Base-by-base conservation (phyloP, 2,329 filamentous ascomycete genomes). In the Claviceps quebecensis region DNA sequence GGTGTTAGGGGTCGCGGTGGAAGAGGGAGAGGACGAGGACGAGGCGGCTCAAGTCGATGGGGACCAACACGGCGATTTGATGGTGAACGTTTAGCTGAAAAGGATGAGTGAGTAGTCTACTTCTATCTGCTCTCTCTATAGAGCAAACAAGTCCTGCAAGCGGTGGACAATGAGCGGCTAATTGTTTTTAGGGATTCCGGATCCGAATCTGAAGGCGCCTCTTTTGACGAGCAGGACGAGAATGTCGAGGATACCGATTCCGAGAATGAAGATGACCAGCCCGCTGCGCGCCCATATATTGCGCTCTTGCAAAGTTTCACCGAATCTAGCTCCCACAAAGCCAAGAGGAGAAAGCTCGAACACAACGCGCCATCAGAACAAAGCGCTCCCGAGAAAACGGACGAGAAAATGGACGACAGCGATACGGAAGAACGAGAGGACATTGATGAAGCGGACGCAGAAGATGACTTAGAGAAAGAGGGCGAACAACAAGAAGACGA, bases 311-410 rank as follows among this genome's bases (percentile, higher is more conserved):
- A 81, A 58, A 81, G 75, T 53, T 67, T 84, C 47, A 68, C 71
- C 2, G 71, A 75, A 26, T 67, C 69, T 3, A 60, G 65, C 22
- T 66, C 61, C 3, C 73, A 71, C 2, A 72, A 69, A 43, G 65
- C 74, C 1, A 84, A 83, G 60, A 71, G 77, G 61, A 71, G 79
- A 52, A 83, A 82, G 59, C 56, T 82, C 8, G 71, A 73, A 23
- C 69, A 74, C 48, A 55, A 54, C 46, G 56, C 58, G 48, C 41
- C 58, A 46, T 49, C 59, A 50, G 50, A 57, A 47, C 51, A 58
- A 54, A 50, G 48, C 45, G 54, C 63, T 44, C 53, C 62, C 46
- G 48, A 43, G 16, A 41, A 49, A 13, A 16, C 39, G 5, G 23
- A 26, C 23, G 6, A 26, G 23, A 26, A 26, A 7, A 26, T 7